A percentile compares a stretch with the other conserved stretches of the same genome.
Evolutionary conservation across 1,139 yeast genomes (phyloP).

Genomic region (Magnusiomyces fungicola): DNA sequence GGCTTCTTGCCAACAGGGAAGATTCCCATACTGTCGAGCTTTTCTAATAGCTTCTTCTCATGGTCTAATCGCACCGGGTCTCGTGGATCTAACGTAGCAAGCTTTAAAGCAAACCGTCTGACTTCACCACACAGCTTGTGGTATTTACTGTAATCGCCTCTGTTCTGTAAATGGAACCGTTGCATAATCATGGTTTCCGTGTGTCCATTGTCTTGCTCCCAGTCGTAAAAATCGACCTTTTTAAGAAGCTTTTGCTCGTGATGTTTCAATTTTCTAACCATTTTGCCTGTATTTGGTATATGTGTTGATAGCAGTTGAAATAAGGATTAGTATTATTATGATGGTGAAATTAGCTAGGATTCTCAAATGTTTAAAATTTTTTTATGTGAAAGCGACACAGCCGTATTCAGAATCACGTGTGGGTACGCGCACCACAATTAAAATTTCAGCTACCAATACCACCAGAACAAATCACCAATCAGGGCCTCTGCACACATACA

Average conservation of each 20-base stretch:
- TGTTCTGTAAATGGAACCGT: slow-evolving; percentile 83
- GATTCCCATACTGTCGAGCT: slow-evolving; percentile 81
- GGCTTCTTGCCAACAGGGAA: slow-evolving; percentile 53
- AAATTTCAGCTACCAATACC: no score
- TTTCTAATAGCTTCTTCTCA: slow-evolving; percentile 79
- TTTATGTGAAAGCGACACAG: background rate
- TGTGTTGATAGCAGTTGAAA: background rate
- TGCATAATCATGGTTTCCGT: slow-evolving; percentile 94
- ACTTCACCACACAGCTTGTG: slow-evolving; percentile 88
- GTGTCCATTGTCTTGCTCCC: slow-evolving; percentile 96
- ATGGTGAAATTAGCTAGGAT: no score
- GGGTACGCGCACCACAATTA: background rate
- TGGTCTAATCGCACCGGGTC: slow-evolving; percentile 84
- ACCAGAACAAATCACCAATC: no score
- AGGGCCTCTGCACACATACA: no score
- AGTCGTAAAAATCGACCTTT: slow-evolving; percentile 93
- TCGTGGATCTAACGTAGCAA: slow-evolving; percentile 74
- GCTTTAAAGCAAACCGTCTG: slow-evolving; percentile 75
- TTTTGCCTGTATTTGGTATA: slow-evolving; percentile 26
- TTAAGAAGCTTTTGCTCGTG: slow-evolving; percentile 92
- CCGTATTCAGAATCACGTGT: background rate
- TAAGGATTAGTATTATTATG: no score
- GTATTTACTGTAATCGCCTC: slow-evolving; percentile 94
- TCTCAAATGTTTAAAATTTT: background rate
- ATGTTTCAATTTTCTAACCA: slow-evolving; percentile 89